Evolutionary conservation across 768 basidiomycete genomes (phyloP).

Genomic region (Hericium rajendrae): DNA sequence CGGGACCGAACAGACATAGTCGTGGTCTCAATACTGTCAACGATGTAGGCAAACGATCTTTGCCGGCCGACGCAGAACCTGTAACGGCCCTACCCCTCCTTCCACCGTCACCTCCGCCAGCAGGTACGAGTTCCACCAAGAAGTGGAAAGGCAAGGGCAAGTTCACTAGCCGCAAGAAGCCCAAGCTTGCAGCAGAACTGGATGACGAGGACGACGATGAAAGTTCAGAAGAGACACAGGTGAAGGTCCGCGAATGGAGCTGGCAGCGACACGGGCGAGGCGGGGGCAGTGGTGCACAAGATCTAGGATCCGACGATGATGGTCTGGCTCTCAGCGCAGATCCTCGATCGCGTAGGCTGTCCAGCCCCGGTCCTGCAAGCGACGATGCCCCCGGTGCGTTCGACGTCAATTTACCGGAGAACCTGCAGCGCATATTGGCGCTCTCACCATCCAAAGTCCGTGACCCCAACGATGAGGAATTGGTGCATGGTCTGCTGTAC

Average conservation of each 20-base stretch:
- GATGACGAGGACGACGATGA: constrained; percentile 20
- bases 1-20: neutral
- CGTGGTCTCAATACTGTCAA: neutral
- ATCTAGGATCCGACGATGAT: neutral
- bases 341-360: constrained; percentile 4
- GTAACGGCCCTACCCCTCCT: constrained; percentile 29
- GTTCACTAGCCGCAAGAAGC: constrained; percentile 38
- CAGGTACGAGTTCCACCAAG: constrained; percentile 10
- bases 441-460: constrained; percentile 37
- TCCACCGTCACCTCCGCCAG: constrained; percentile 63
- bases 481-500: constrained; percentile 54
- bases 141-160: constrained; percentile 30
- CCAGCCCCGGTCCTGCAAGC: constrained; percentile 11
- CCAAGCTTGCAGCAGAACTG: constrained; percentile 23
- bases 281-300: neutral
- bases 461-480: constrained; percentile 17
- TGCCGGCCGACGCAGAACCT: constrained; percentile 5
- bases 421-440: constrained; percentile 54
- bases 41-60: constrained; percentile 2
- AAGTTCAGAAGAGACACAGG: constrained; percentile 17
- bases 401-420: constrained; percentile 54
- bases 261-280: constrained; percentile 10
- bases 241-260: constrained; percentile 21
- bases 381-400: constrained; percentile 30
- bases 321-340: constrained; percentile 4